phyloP scores from a whole-genome alignment of 257 asterid genomes.

The Solanum phureja region DNA sequence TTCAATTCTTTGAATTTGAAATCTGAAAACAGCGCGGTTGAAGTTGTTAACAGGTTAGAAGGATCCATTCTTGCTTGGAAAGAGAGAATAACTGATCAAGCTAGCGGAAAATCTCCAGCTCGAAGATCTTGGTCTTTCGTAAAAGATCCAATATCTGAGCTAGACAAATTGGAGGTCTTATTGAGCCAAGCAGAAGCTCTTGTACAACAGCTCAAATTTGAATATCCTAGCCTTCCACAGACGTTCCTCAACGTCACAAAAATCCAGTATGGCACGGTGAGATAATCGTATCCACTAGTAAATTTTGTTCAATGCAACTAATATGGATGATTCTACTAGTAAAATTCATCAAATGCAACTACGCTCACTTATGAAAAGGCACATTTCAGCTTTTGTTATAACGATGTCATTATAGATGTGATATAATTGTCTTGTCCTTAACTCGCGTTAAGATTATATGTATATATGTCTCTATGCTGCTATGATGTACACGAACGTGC shows the following conservation, averaged over 20 bases:
- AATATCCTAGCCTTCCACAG: constrained; percentile 74
- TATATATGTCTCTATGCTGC: background rate
- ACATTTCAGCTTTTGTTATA: background rate
- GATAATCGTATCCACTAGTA: background rate
- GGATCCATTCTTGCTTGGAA: constrained; percentile 63
- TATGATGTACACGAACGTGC: background rate
- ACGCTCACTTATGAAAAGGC: background rate
- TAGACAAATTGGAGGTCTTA: constrained; percentile 35
- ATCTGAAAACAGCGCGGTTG: constrained; percentile 65
- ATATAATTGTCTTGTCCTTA: background rate
- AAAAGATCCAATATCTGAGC: constrained; percentile 56
- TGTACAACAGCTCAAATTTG: constrained; percentile 45
- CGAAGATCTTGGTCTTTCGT: constrained; percentile 75
- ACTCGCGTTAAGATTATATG: background rate
- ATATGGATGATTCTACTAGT: background rate
- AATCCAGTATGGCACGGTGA: constrained; percentile 75
- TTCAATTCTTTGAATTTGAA: constrained; percentile 37
- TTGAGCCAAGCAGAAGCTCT: constrained; percentile 45
- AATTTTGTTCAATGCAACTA: background rate
- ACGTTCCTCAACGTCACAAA: constrained; percentile 67
- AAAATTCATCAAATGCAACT: background rate
- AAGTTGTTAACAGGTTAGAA: constrained; percentile 62
- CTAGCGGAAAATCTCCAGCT: constrained; percentile 45
- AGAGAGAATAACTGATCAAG: constrained; percentile 38
- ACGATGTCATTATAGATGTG: background rate